A percentile compares a stretch with the other conserved stretches of the same genome.
phyloP scores from a whole-genome alignment of 176 grass and related monocot genomes.

The Aechmea fasciata region DNA sequence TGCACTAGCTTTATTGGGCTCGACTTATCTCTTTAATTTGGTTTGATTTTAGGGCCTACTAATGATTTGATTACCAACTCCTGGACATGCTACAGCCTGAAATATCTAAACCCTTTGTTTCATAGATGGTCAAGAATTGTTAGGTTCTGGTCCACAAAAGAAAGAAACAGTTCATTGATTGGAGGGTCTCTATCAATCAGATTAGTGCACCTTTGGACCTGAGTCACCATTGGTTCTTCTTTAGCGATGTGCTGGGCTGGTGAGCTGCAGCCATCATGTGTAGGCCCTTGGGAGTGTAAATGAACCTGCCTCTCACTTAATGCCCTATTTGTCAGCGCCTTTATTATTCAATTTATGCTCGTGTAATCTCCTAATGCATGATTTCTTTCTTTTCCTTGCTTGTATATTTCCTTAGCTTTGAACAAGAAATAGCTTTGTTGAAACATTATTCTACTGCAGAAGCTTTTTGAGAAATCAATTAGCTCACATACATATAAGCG shows the following conservation, averaged over 20 bases:
- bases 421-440: too few species aligned
- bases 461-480: too few species aligned
- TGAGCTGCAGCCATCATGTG: constrained; percentile 28
- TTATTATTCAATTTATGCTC: neutral
- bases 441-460: too few species aligned
- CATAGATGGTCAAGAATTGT: constrained; percentile 14
- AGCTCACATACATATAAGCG: too few species aligned
- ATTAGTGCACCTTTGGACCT: constrained; percentile 17
- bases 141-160: constrained; percentile 8
- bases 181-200: constrained; percentile 23
- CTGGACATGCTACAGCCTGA: constrained; percentile 18
- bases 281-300: neutral
- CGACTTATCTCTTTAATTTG: constrained; percentile 14
- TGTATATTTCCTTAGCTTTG: too few species aligned
- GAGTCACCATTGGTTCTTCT: constrained; percentile 8
- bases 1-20: constrained; percentile 20
- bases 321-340: neutral
- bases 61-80: constrained; percentile 62
- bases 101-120: neutral
- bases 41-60: constrained; percentile 34
- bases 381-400: too few species aligned
- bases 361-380: too few species aligned
- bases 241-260: constrained; percentile 10
- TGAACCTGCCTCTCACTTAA: constrained; percentile 24
- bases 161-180: constrained; percentile 34